These are phyloP conservation scores for Thoreauomyces humboldtii DNA, from an alignment of 192 early-diverging fungal genomes.

Conservation along the genomic window DNA sequence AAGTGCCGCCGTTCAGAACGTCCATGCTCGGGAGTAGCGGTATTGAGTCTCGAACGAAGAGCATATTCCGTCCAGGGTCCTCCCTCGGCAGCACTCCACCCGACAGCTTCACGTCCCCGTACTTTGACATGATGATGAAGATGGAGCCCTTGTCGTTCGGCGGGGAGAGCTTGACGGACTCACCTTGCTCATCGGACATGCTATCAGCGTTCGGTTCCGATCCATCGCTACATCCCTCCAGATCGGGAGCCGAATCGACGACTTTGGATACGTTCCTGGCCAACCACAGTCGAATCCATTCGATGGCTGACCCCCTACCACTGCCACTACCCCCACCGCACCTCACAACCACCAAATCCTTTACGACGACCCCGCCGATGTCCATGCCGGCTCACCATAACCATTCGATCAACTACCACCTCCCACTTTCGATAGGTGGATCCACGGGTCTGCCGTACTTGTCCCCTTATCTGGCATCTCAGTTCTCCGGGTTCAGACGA, in stretches of 20 bases:
- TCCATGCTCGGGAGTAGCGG: no score
- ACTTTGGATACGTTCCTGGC: no score
- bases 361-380: no score
- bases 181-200: not conserved
- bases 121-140: not conserved
- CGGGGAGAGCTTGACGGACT: not conserved
- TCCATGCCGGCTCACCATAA: not conserved
- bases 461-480: no score
- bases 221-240: no score
- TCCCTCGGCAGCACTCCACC: not conserved
- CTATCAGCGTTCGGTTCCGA: not conserved
- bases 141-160: not conserved
- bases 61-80: not conserved
- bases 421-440: not conserved
- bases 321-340: slow-evolving; percentile 5
- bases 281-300: no score
- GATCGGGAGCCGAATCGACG: no score
- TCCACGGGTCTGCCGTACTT: no score
- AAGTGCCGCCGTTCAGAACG: not conserved
- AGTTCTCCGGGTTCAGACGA: not conserved
- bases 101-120: not conserved
- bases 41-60: no score
- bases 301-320: no score
- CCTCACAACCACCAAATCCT: no score
- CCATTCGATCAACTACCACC: not conserved